Percentiles rank a stretch among this genome's conserved stretches.
phyloP scores from a whole-genome alignment of 768 basidiomycete genomes.

The Vararia minispora region DNA sequence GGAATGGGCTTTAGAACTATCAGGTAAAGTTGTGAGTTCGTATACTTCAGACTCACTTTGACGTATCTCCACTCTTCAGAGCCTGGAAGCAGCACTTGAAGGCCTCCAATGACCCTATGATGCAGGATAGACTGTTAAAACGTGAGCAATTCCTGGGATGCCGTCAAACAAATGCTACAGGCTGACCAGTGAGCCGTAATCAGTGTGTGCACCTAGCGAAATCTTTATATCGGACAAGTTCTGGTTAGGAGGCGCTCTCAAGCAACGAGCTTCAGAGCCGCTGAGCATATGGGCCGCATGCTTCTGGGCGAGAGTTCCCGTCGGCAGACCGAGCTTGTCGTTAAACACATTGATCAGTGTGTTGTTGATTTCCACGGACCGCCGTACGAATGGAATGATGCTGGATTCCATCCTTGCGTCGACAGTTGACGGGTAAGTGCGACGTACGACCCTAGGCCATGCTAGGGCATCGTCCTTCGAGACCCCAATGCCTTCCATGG shows the following conservation, averaged over 20 bases:
- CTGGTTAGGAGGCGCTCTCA: conserved; percentile 20
- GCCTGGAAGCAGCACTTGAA: too few species aligned
- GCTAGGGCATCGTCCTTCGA: conserved; percentile 26
- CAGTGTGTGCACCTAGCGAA: conserved; percentile 25
- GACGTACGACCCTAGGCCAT: conserved; percentile 19
- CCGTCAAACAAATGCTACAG: too few species aligned
- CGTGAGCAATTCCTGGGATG: neutral
- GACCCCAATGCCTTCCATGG: conserved; percentile 15
- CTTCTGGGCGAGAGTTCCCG: conserved; percentile 17
- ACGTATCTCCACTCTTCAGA: too few species aligned
- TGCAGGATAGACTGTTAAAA: too few species aligned
- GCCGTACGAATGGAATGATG: conserved; percentile 19
- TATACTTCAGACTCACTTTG: too few species aligned
- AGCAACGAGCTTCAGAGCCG: conserved; percentile 22
- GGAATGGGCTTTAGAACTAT: too few species aligned
- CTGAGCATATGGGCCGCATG: conserved; percentile 20
- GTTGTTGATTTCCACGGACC: conserved; percentile 20
- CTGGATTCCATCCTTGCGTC: conserved; percentile 19
- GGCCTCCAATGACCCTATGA: too few species aligned
- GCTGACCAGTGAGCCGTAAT: conserved; percentile 26
- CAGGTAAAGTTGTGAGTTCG: neutral
- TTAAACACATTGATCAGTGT: conserved; percentile 21
- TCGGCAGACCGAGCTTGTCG: conserved; percentile 21
- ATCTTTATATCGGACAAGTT: conserved; percentile 18
- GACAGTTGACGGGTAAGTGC: conserved; percentile 22